Evolutionary conservation across 169 alveolate species (phyloP), one percentile per base, ranked within the genome.

Genomic region (Plasmodium malariae): DNA sequence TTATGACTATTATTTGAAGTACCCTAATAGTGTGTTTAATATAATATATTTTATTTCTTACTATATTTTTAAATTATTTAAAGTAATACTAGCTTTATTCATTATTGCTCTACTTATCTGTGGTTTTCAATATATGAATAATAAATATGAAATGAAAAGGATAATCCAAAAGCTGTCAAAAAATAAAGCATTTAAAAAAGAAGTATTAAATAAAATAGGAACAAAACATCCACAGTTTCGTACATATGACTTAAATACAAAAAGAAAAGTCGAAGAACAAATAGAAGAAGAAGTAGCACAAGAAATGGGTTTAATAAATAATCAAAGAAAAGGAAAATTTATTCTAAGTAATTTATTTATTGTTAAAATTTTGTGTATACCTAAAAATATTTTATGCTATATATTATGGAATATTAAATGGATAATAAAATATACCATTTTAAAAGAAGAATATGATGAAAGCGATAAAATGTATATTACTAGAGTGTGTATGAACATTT

Each of bases 21-120:
- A 80, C 37, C 90, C 90, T 5, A 49, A 80, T 62, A 80, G 90
- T 49, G 2, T 80, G n/a, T 11, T 80, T n/a, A 80, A 80, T 67
- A 51, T 80, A 55, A 36, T 80, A 6, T 12, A 80, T 45, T 51
- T 80, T 5, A 49, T 17, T 80, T 49, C 67, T 11, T 68, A 65
- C 49, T 65, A 17, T 65, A 11, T 80, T 19, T 80, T 17, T 32
- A 80, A 80, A 57, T 32, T 80, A 36, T 51, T 80, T 36, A 80
- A 80, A 70, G 60, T 80, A 24, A 80, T 80, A 30, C 14, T 54
- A 0, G 28, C 65, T 28, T 51, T 80, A 40, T 5, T 67, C 32
- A 17, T 80, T 21, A 54, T 80, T 9, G 48, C 45, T 12, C 32
- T 80, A n/a, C 19, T 80, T 5, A 14, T 65, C 26, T 65, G 70